Percentiles rank a stretch among this genome's conserved stretches.
Evolutionary conservation across 371 early-diverging fungal genomes (phyloP).

Genomic region (Apophysomyces ossiformis): DNA sequence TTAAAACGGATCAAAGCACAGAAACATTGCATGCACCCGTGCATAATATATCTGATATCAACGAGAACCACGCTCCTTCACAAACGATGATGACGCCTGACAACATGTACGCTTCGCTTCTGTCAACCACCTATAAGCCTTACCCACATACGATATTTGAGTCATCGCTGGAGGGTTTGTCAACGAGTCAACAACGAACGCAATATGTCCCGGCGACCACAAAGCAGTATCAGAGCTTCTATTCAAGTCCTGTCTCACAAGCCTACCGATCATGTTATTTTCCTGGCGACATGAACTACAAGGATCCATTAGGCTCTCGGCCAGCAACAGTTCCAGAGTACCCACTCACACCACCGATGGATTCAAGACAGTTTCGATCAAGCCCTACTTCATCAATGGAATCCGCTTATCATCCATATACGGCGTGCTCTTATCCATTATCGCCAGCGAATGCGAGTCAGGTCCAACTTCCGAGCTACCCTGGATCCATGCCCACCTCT

Average conservation of each 20-base stretch:
- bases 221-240: not conserved
- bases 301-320: not conserved
- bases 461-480: no score
- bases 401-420: no score
- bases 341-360: not conserved
- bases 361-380: not conserved
- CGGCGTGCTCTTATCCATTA: no score
- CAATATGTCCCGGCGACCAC: not conserved
- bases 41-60: no score
- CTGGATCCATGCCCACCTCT: no score
- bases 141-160: no score
- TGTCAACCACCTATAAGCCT: no score
- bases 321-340: not conserved
- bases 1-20: not conserved
- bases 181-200: no score
- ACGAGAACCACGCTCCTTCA: no score
- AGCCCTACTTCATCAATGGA: no score
- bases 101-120: not conserved
- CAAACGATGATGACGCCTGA: not conserved
- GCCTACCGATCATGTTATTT: not conserved
- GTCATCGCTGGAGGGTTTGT: no score
- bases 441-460: no score
- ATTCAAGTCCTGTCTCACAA: not conserved
- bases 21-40: not conserved
- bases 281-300: not conserved